phyloP scores from a whole-genome alignment of 805 yeast genomes.

The Starmerella ratchasimensis region DNA sequence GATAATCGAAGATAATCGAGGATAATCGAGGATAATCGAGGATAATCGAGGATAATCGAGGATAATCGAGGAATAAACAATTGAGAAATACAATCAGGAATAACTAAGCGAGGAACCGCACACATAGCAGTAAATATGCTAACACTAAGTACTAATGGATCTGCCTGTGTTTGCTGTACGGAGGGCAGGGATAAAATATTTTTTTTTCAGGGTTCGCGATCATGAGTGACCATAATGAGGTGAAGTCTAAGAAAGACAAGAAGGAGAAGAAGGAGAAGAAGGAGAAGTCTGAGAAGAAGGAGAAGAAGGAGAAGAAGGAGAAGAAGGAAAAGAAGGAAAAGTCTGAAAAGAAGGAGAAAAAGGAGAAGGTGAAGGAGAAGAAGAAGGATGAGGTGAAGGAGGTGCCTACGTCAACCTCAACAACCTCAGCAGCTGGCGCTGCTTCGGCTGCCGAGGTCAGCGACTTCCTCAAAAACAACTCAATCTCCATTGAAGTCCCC shows the following conservation, averaged over 20 bases:
- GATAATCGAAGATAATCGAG: too few species aligned
- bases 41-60: too few species aligned
- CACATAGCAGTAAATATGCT: too few species aligned
- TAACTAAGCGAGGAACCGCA: too few species aligned
- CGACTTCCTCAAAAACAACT: conserved; percentile 52
- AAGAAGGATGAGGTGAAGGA: background rate
- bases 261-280: conserved; percentile 22
- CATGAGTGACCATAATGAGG: conserved; percentile 19
- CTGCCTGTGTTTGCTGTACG: too few species aligned
- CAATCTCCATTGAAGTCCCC: conserved; percentile 61
- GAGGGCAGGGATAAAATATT: too few species aligned
- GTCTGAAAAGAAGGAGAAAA: conserved; percentile 24
- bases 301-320: conserved; percentile 21
- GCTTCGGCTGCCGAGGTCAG: conserved; percentile 42
- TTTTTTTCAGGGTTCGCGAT: too few species aligned
- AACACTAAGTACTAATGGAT: too few species aligned
- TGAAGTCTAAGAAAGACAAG: conserved; percentile 16
- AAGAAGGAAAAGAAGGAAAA: background rate
- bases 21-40: too few species aligned
- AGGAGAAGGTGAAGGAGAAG: conserved; percentile 30
- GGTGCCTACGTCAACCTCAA: background rate
- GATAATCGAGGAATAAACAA: too few species aligned
- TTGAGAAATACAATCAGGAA: too few species aligned
- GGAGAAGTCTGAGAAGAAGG: conserved; percentile 21
- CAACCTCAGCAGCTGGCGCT: too few species aligned